These are phyloP conservation scores for Fomitopsis palustris DNA, from an alignment of 1,284 basidiomycete species.

Conservation along the genomic window DNA sequence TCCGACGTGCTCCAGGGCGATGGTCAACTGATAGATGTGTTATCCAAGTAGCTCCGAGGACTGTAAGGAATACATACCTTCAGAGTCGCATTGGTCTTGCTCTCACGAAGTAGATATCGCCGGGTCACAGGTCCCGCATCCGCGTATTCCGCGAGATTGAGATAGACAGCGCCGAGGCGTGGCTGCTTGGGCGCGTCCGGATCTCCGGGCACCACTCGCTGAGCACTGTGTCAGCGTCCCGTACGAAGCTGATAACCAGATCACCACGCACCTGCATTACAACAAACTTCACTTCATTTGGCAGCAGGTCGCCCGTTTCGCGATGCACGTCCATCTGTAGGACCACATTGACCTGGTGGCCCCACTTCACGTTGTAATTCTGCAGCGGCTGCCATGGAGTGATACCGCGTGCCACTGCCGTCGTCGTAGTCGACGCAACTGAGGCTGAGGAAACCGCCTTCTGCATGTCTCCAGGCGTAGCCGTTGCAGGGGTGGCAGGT, in stretches of 20 bases:
- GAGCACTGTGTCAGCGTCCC: slow-evolving; percentile 4
- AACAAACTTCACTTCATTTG: slow-evolving; percentile 61
- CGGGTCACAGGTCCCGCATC: slow-evolving; percentile 60
- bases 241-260: background rate
- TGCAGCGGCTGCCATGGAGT: slow-evolving; percentile 54
- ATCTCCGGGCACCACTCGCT: slow-evolving; percentile 51
- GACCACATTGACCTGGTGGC: slow-evolving; percentile 49
- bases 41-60: background rate
- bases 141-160: slow-evolving; percentile 79
- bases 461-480: slow-evolving; percentile 1
- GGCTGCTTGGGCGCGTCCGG: slow-evolving; percentile 51
- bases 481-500: slow-evolving; percentile 2
- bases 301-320: slow-evolving; percentile 46
- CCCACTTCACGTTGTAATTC: slow-evolving; percentile 61
- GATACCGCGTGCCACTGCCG: slow-evolving; percentile 42
- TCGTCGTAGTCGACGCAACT: slow-evolving; percentile 7
- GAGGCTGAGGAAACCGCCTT: slow-evolving; percentile 14
- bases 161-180: slow-evolving; percentile 58
- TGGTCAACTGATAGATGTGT: slow-evolving; percentile 45
- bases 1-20: slow-evolving; percentile 55
- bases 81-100: slow-evolving; percentile 77
- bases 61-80: slow-evolving; percentile 38
- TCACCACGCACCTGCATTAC: slow-evolving; percentile 51
- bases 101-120: slow-evolving; percentile 68
- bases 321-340: slow-evolving; percentile 63